These are phyloP conservation scores for Phytophthora pluvialis DNA, from an alignment of 352 stramenopile genomes.

Conservation along the genomic window DNA sequence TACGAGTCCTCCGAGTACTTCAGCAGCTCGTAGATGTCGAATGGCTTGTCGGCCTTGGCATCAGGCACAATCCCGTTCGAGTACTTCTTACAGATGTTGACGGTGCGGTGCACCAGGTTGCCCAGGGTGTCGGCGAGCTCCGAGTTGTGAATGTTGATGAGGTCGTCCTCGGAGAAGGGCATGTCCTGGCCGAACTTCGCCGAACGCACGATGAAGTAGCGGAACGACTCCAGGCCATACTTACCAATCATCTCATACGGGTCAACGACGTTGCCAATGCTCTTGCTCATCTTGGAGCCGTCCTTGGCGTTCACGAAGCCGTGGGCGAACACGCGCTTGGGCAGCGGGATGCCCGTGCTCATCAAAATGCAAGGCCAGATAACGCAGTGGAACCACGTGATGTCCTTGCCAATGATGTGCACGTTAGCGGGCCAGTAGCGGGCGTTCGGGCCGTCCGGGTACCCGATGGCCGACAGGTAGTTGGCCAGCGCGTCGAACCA, in stretches of 20 bases:
- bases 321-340: conserved; percentile 96
- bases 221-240: conserved; percentile 96
- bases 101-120: conserved; percentile 97
- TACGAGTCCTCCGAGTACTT: conserved; percentile 90
- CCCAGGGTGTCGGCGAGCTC: conserved; percentile 93
- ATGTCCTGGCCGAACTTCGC: conserved; percentile 97
- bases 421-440: conserved; percentile 87
- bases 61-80: conserved; percentile 86
- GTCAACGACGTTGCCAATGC: conserved; percentile 98
- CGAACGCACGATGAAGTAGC: conserved; percentile 93
- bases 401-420: conserved; percentile 98
- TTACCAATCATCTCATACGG: conserved; percentile 95
- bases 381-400: conserved; percentile 98
- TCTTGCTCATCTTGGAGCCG: conserved; percentile 99
- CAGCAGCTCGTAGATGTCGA: conserved; percentile 89
- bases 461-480: conserved; percentile 97
- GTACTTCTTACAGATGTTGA: conserved; percentile 97
- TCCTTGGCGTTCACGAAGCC: conserved; percentile 99
- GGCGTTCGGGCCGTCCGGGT: conserved; percentile 82
- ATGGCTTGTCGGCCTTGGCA: conserved; percentile 64
- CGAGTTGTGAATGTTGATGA: conserved; percentile 98
- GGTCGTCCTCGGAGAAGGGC: conserved; percentile 90
- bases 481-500: conserved; percentile 99
- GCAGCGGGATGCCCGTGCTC: conserved; percentile 94
- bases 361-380: conserved; percentile 99